phyloP scores from a whole-genome alignment of 352 stramenopile genomes.

The Globisporangium paroecandrum region DNA sequence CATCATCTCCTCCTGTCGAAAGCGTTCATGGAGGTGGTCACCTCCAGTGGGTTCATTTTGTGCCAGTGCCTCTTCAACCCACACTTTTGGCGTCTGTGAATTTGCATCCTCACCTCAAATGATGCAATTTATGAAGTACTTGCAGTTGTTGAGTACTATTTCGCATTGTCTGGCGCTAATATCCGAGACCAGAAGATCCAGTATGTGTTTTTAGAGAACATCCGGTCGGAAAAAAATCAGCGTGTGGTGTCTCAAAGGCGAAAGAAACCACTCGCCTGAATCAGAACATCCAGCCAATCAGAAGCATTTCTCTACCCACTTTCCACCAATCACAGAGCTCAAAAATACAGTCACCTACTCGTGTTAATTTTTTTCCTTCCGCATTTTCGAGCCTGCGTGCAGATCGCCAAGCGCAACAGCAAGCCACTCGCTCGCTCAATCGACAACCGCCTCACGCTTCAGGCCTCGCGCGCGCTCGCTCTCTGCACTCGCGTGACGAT shows the following conservation, averaged over 20 bases:
- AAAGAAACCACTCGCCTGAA: not conserved
- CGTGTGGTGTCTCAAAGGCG: not conserved
- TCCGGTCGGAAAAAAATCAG: not conserved
- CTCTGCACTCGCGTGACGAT: not conserved
- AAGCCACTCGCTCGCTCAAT: not conserved
- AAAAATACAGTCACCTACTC: not conserved
- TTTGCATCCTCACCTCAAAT: not conserved
- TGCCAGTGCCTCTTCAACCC: not conserved
- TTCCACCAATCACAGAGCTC: not conserved
- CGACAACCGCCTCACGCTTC: not conserved
- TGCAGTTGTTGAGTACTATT: not conserved
- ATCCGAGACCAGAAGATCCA: not conserved
- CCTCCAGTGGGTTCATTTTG: slow-evolving; percentile 1
- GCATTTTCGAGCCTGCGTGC: not conserved
- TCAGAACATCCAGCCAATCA: slow-evolving; percentile 5
- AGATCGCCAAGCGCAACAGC: slow-evolving; percentile 1
- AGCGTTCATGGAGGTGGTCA: no score
- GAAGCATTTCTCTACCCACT: not conserved
- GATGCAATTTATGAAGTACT: not conserved
- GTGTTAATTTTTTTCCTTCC: not conserved
- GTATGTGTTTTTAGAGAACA: not conserved
- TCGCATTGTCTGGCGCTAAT: not conserved
- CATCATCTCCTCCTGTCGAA: no score
- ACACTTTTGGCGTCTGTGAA: not conserved
- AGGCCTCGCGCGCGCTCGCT: not conserved